These are phyloP conservation scores for Fusarium agapanthi DNA, from an alignment of 2,329 filamentous ascomycete genomes.

Conservation along the genomic window DNA sequence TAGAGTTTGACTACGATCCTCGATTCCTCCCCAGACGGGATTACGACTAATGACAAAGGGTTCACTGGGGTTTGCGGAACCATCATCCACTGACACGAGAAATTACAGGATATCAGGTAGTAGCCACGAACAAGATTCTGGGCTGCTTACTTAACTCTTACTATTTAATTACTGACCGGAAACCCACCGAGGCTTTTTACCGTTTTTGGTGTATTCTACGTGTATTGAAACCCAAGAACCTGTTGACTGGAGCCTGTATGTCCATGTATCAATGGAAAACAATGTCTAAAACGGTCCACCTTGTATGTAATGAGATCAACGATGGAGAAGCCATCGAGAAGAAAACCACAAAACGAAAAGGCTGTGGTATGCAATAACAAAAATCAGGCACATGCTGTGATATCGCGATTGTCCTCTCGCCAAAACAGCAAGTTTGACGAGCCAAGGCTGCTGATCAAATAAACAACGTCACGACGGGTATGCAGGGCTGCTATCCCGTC, in stretches of 20 bases:
- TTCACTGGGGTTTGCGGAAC: constrained; percentile 2
- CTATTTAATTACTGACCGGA: background rate
- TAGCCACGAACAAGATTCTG: constrained; percentile 22
- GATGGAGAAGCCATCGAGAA: background rate
- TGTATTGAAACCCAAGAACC: background rate
- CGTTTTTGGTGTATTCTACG: background rate
- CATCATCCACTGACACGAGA: constrained; percentile 1
- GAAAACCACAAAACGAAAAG: background rate
- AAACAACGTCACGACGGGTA: constrained; percentile 25
- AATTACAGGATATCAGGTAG: constrained; percentile 5
- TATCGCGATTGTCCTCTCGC: constrained; percentile 1
- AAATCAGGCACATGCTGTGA: constrained; percentile 19
- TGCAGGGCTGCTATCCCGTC: constrained; percentile 21
- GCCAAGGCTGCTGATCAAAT: constrained; percentile 20
- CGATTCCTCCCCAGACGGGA: constrained; percentile 13
- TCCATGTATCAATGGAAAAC: background rate
- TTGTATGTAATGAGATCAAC: constrained; percentile 1
- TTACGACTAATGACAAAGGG: background rate
- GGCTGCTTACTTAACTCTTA: constrained; percentile 15
- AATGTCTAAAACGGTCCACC: constrained; percentile 1
- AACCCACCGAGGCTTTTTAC: background rate
- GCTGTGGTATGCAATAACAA: constrained; percentile 15
- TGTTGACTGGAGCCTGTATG: background rate
- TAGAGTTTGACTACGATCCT: constrained; percentile 12
- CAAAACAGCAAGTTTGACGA: background rate